A percentile compares a stretch with the other conserved stretches of the same genome.
Evolutionary conservation across 768 basidiomycete genomes (phyloP).

Genomic region (Kwoniella heveanensis): DNA sequence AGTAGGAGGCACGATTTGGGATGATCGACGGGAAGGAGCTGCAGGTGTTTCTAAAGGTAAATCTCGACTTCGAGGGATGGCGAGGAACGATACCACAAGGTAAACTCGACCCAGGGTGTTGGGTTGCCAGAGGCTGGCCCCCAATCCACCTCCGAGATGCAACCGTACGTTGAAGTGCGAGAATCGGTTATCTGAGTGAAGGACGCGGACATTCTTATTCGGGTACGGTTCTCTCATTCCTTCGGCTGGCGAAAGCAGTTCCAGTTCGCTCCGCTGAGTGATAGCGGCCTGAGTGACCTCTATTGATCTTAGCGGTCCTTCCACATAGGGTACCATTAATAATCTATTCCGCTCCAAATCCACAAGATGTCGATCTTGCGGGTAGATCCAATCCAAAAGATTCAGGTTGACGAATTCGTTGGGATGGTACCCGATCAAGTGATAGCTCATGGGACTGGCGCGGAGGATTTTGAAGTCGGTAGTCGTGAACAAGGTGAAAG

Average conservation of each 20-base stretch:
- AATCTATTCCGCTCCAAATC: constrained; percentile 36
- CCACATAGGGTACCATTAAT: constrained; percentile 29
- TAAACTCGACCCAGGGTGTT: constrained; percentile 33
- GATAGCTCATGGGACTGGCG: constrained; percentile 26
- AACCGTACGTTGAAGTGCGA: constrained; percentile 45
- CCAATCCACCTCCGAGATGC: constrained; percentile 48
- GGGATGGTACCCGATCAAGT: constrained; percentile 45
- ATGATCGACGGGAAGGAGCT: constrained; percentile 13
- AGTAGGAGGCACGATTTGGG: constrained; percentile 21
- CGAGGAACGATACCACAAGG: constrained; percentile 35
- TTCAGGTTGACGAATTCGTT: constrained; percentile 43
- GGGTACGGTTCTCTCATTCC: constrained; percentile 51
- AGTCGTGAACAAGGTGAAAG: constrained; percentile 49
- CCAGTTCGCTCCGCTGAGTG: constrained; percentile 31
- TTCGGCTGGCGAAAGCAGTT: constrained; percentile 44
- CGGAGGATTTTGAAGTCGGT: constrained; percentile 46
- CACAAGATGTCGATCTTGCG: constrained; percentile 34
- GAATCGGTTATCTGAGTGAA: constrained; percentile 35
- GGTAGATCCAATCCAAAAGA: constrained; percentile 44
- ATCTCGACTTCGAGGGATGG: constrained; percentile 26
- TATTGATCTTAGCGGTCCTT: constrained; percentile 23
- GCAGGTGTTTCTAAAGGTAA: constrained; percentile 6
- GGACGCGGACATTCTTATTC: constrained; percentile 41
- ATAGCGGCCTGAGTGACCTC: constrained; percentile 37
- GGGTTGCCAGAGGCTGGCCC: constrained; percentile 38